Conservation (phyloP, 1,284 basidiomycete species). For the Ustilago tritici region DNA sequence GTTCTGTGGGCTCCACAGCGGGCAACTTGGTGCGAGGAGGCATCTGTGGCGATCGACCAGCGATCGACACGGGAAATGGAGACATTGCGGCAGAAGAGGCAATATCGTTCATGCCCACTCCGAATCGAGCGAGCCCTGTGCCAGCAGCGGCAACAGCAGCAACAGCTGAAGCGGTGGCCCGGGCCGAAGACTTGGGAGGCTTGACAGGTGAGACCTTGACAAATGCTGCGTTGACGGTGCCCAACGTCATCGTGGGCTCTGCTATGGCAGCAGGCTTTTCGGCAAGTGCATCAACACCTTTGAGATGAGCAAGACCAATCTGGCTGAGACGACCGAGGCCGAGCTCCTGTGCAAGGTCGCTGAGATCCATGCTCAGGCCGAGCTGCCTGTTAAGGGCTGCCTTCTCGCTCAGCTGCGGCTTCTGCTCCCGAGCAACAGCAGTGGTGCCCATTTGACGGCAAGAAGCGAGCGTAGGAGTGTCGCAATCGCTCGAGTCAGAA, state of each 20-base stretch:
- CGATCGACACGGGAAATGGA: conserved; percentile 46
- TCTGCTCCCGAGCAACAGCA: background rate
- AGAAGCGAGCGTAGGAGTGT: conserved; percentile 52
- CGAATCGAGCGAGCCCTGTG: conserved; percentile 25
- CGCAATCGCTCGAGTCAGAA: conserved; percentile 50
- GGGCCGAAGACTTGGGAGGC: conserved; percentile 50
- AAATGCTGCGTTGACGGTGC: conserved; percentile 1
- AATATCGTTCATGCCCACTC: conserved; percentile 31
- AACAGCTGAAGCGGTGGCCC: conserved; percentile 9
- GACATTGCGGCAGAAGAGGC: conserved; percentile 39
- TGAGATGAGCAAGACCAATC: conserved; percentile 41
- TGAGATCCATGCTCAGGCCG: conserved; percentile 51
- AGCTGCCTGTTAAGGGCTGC: conserved; percentile 30
- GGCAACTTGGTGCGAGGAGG: conserved; percentile 30
- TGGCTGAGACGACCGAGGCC: conserved; percentile 53
- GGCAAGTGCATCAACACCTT: conserved; percentile 28
- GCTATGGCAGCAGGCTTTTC: conserved; percentile 19
- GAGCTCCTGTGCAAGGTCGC: conserved; percentile 51
- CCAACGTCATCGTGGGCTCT: background rate
- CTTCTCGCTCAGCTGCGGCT: conserved; percentile 11
- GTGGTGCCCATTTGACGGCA: conserved; percentile 37
- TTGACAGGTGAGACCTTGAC: conserved; percentile 33
- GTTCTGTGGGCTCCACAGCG: conserved; percentile 8
- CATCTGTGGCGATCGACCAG: conserved; percentile 49
- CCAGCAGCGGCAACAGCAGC: conserved; percentile 9